These are phyloP conservation scores for Alternaria longipes DNA, from an alignment of 2,329 filamentous ascomycete species.

Conservation along the genomic window DNA sequence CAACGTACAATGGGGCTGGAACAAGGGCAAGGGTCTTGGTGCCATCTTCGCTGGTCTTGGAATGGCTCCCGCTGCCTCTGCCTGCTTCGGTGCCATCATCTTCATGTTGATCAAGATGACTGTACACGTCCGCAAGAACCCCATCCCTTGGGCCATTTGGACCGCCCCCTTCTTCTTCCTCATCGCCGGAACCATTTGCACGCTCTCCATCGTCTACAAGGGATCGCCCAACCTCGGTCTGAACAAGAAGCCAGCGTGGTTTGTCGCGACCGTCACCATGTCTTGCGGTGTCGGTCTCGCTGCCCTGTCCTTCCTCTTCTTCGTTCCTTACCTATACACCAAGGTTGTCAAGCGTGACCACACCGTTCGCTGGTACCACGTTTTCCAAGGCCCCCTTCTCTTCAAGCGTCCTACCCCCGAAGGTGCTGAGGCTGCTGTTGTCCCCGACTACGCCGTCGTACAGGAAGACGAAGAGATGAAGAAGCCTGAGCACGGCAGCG, in stretches of 20 bases:
- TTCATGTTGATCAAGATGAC: conserved; percentile 76
- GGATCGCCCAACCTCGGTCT: conserved; percentile 74
- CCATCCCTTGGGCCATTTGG: conserved; percentile 76
- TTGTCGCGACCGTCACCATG: conserved; percentile 71
- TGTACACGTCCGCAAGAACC: conserved; percentile 77
- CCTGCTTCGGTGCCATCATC: conserved; percentile 70
- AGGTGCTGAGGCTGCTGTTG: conserved; percentile 63
- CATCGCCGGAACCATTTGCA: conserved; percentile 76
- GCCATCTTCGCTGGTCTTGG: conserved; percentile 70
- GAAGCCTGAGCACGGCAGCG: conserved; percentile 32
- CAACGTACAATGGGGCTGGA: conserved; percentile 67
- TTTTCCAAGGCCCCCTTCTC: conserved; percentile 68
- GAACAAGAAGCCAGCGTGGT: conserved; percentile 72
- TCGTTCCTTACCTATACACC: conserved; percentile 74
- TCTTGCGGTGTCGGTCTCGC: conserved; percentile 69
- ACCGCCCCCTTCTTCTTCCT: conserved; percentile 81
- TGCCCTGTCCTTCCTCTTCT: conserved; percentile 71
- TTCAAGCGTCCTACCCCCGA: conserved; percentile 64
- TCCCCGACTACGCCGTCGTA: conserved; percentile 81
- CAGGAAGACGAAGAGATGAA: conserved; percentile 65
- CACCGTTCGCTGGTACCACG: conserved; percentile 69
- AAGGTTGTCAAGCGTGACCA: conserved; percentile 75
- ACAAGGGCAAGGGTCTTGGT: conserved; percentile 71
- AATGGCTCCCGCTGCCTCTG: conserved; percentile 76
- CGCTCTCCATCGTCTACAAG: conserved; percentile 82